Percentiles rank a stretch among this genome's conserved stretches.
These are phyloP conservation scores for Calonectria henricotiae DNA, from an alignment of 2,329 filamentous ascomycete species.

Conservation along the genomic window DNA sequence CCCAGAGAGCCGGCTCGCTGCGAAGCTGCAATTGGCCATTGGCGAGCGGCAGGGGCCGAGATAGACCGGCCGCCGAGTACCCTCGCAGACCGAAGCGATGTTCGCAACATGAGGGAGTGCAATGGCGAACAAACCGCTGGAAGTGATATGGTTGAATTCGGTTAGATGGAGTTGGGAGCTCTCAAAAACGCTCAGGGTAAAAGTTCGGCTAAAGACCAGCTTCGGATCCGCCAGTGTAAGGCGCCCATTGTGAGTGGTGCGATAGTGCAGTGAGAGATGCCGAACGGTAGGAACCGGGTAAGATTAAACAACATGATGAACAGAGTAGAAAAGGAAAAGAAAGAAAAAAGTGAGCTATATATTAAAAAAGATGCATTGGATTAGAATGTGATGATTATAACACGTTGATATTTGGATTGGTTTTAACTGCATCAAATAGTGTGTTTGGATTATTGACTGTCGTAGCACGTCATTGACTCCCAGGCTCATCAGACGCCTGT, in stretches of 20 bases:
- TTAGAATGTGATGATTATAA: background rate
- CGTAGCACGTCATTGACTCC: constrained; percentile 34
- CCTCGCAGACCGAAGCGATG: constrained; percentile 77
- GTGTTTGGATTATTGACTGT: constrained; percentile 10
- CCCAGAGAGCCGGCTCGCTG: constrained; percentile 55
- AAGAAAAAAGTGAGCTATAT: background rate
- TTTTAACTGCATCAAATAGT: constrained; percentile 29
- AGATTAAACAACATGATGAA: constrained; percentile 48
- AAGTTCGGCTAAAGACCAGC: constrained; percentile 63
- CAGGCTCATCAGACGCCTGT: constrained; percentile 21
- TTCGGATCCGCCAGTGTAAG: constrained; percentile 45
- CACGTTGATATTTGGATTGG: background rate
- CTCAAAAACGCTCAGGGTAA: constrained; percentile 64
- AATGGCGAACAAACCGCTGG: constrained; percentile 61
- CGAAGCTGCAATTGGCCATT: constrained; percentile 69
- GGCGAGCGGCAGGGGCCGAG: constrained; percentile 69
- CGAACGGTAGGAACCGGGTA: constrained; percentile 59
- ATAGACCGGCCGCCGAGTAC: constrained; percentile 71
- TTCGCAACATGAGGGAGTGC: constrained; percentile 78
- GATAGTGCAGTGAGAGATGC: constrained; percentile 40
- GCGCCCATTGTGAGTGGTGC: constrained; percentile 44
- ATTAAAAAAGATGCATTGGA: too few species aligned
- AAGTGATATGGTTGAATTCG: constrained; percentile 54
- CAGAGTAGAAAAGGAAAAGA: constrained; percentile 8
- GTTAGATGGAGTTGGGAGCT: constrained; percentile 55